These are phyloP conservation scores for Nicotiana obtusifolia DNA, from an alignment of 257 asterid genomes.

Conservation along the genomic window DNA sequence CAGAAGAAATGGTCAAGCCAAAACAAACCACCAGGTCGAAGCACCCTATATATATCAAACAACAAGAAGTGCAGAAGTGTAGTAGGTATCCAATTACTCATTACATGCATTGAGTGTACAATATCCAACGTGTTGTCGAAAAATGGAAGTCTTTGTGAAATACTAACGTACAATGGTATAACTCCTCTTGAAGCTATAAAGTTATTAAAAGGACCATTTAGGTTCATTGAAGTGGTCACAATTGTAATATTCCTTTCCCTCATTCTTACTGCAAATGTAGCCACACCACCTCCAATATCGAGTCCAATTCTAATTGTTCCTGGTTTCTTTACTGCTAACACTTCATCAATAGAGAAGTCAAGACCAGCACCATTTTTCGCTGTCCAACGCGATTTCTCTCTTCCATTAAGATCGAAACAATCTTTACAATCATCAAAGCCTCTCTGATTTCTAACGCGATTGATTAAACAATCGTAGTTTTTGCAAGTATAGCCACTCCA, in stretches of 20 bases:
- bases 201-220: slow-evolving; percentile 62
- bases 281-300: slow-evolving; percentile 78
- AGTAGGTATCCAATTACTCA: slow-evolving; percentile 70
- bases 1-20: slow-evolving; percentile 80
- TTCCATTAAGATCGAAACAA: slow-evolving; percentile 57
- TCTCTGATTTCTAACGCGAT: slow-evolving; percentile 35
- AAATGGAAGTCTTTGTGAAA: slow-evolving; percentile 71
- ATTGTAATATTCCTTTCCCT: slow-evolving; percentile 52
- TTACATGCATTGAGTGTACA: slow-evolving; percentile 62
- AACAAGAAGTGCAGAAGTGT: slow-evolving; percentile 51
- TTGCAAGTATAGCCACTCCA: slow-evolving; percentile 65
- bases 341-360: slow-evolving; percentile 62
- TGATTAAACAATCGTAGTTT: slow-evolving; percentile 37
- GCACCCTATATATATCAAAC: slow-evolving; percentile 59
- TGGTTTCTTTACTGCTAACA: slow-evolving; percentile 31
- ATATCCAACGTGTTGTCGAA: slow-evolving; percentile 66
- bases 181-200: slow-evolving; percentile 70
- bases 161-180: slow-evolving; percentile 55
- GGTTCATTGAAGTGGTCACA: slow-evolving; percentile 56
- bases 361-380: slow-evolving; percentile 15
- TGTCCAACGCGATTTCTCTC: slow-evolving; percentile 47
- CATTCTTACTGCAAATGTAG: slow-evolving; percentile 73
- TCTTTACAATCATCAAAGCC: slow-evolving; percentile 63
- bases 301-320: slow-evolving; percentile 62
- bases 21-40: slow-evolving; percentile 66